Conservation (phyloP, 192 early-diverging fungal species). For the Coemansia sp. region DNA sequence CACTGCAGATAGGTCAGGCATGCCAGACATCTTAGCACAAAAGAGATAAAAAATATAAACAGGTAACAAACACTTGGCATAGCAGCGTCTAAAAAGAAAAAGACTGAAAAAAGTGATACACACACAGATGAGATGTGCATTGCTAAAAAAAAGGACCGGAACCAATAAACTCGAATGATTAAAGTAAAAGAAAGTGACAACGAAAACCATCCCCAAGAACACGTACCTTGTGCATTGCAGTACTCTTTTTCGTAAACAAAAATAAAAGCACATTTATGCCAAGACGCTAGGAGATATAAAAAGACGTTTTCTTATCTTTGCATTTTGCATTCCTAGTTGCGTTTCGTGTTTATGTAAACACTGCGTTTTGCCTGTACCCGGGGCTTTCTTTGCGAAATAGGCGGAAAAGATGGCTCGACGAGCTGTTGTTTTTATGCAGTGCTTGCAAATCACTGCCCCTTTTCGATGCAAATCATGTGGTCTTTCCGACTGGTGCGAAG, state of each 20-base stretch:
- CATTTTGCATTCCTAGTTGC: not conserved
- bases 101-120: not conserved
- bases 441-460: not conserved
- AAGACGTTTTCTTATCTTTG: not conserved
- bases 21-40: not conserved
- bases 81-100: constrained; percentile 1
- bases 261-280: constrained; percentile 1
- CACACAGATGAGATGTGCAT: not conserved
- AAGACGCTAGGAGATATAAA: not conserved
- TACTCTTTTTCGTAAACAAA: not conserved
- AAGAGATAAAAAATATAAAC: not conserved
- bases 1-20: not conserved
- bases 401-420: not conserved
- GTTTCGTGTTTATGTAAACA: not conserved
- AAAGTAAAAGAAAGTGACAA: not conserved
- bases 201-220: not conserved
- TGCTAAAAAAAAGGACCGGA: not conserved
- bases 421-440: not conserved
- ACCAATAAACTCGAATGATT: not conserved
- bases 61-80: not conserved
- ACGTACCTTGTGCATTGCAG: not conserved
- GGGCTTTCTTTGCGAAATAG: not conserved
- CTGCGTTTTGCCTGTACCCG: not conserved
- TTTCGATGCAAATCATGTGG: constrained; percentile 1
- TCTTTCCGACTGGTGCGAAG: not conserved